Base-by-base conservation (phyloP, 129 eudicot genomes). In the Flaveria trinervia region DNA sequence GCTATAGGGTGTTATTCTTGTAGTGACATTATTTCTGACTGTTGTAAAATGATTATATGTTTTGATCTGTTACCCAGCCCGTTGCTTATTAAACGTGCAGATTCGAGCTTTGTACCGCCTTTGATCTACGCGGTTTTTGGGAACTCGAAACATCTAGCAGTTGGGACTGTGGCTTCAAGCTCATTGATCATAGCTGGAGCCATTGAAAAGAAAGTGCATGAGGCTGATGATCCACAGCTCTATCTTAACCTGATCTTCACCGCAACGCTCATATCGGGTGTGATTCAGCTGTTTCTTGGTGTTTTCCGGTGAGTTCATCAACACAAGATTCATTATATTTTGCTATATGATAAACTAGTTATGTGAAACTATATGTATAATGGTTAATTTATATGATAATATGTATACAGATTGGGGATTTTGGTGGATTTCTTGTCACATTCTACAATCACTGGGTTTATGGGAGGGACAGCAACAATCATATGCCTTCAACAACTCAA, bases 91-190 rank as follows among this genome's bases (percentile, higher is more conserved):
- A 48, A 26, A 45, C 10, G 10, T 65, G 71, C 84, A 94, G 99
- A 94, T 80, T 94, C 97, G 50, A 89, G 96, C 65, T 94, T 91
- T 22, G 96, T 94, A 13, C 99, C 99, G 0, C 96, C 99, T 7
- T 56, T 94, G 5, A 67, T 94, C 5, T 94, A 94, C 54, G 84
- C 96, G 0, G 66, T 89, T 1, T 87, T 94, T 20, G 99, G 99
- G 44, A 94, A 89, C 79, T 94, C 99, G 15, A 91, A 86, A 80
- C 79, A 91, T 77, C 71, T 94, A 9, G 97, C 99, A 0, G 96
- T 94, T 12, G 97, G 99, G 67, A 91, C 96, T 1, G 97, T 94
- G 20, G 99, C 99, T 6, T 96, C 97, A 4, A 83, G 89, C 73
- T 95, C 99, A 0, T 50, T 95, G 84, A 82, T 95, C 7, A 81